phyloP scores from a whole-genome alignment of 1,284 basidiomycete genomes.

The Ceratobasidium papillatum region DNA sequence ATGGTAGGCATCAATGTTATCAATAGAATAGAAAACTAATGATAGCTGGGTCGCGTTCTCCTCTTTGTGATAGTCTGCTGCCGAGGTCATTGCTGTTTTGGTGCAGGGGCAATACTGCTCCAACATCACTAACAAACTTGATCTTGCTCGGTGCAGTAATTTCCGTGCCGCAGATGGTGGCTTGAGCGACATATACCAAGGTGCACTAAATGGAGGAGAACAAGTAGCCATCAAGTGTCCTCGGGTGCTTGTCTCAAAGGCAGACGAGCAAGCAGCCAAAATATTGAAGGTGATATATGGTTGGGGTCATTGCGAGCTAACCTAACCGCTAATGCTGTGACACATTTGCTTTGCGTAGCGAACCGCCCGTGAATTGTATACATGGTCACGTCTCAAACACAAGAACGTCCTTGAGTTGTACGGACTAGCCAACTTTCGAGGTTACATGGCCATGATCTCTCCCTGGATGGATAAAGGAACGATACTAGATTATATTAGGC shows the following conservation, averaged over 20 bases:
- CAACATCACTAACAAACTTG: constrained; percentile 8
- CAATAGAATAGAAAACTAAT: too few species aligned
- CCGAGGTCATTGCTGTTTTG: neutral
- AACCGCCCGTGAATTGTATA: neutral
- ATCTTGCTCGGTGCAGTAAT: neutral
- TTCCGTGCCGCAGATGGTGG: neutral
- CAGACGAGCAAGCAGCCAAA: too few species aligned
- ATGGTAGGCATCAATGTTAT: too few species aligned
- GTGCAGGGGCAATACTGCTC: neutral
- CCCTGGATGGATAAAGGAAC: constrained; percentile 24
- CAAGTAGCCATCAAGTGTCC: too few species aligned
- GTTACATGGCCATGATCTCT: neutral
- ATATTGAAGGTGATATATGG: too few species aligned
- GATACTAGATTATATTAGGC: neutral
- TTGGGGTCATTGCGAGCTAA: too few species aligned
- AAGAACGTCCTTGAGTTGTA: neutral
- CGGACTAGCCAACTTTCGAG: neutral
- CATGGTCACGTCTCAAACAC: constrained; percentile 11
- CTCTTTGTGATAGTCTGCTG: neutral
- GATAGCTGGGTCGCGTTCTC: too few species aligned
- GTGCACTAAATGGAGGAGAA: neutral
- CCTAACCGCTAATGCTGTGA: too few species aligned
- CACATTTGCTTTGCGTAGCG: neutral
- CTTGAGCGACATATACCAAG: neutral
- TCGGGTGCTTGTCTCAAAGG: too few species aligned